Conservation (phyloP, 2,329 filamentous ascomycete genomes). For the Curvularia verruculosa region DNA sequence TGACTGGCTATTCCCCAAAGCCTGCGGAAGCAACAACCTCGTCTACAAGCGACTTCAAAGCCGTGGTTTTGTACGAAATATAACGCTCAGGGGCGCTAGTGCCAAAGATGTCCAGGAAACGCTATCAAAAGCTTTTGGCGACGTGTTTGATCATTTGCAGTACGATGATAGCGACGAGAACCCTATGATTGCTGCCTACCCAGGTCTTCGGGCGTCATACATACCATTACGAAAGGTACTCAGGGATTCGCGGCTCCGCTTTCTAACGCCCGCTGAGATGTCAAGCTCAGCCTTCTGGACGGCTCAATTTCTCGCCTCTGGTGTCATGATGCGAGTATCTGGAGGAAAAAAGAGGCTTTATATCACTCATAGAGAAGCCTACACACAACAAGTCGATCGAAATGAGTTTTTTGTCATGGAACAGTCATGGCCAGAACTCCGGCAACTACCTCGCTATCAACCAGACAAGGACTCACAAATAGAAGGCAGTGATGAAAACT, state of each 20-base stretch:
- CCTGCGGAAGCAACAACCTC: constrained; percentile 66
- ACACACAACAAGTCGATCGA: constrained; percentile 65
- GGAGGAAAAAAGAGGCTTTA: constrained; percentile 69
- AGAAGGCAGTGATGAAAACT: constrained; percentile 45
- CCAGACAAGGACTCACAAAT: constrained; percentile 49
- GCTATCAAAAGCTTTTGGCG: constrained; percentile 67
- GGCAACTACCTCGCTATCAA: constrained; percentile 65
- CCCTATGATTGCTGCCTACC: constrained; percentile 34
- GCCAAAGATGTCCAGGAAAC: constrained; percentile 71
- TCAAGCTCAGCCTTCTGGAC: constrained; percentile 74
- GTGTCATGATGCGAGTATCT: constrained; percentile 74
- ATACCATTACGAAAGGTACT: constrained; percentile 79
- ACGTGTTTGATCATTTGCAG: constrained; percentile 51
- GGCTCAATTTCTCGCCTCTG: constrained; percentile 70
- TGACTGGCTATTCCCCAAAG: constrained; percentile 71
- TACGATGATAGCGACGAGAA: constrained; percentile 38
- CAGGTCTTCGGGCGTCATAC: constrained; percentile 71
- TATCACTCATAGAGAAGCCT: constrained; percentile 76
- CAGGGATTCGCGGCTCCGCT: constrained; percentile 73
- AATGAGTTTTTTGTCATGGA: constrained; percentile 18
- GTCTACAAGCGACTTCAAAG: constrained; percentile 76
- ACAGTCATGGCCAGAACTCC: constrained; percentile 68
- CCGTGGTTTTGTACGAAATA: constrained; percentile 70
- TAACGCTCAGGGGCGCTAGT: constrained; percentile 67
- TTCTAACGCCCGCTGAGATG: constrained; percentile 74